Base-by-base conservation (phyloP, 352 stramenopile genomes). In the Globisporangium middletonii region DNA sequence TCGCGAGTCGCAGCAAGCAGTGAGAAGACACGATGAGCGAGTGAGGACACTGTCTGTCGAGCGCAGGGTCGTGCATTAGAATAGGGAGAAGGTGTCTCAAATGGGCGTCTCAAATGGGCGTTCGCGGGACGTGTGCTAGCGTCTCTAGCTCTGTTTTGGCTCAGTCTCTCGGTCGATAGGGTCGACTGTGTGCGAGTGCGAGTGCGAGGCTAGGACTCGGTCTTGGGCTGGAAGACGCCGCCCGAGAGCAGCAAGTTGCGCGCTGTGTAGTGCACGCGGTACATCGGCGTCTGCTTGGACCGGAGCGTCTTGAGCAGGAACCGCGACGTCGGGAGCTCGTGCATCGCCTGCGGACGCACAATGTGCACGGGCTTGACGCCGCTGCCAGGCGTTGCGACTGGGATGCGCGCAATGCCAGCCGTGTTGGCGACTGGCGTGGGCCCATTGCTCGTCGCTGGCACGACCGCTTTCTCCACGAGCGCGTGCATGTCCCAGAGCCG, bases 401-500 rank as follows among this genome's bases (percentile, higher is more conserved):
- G 65, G 63, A 80, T 71, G 33, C 62, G 67, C 57, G 64, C 55
- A 54, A 84, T 60, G 16, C 60, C 55, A 0, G 33, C 49, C 1
- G 60, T 59, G 44, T 37, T 48, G 7, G 60, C 50, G 9, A 71
- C 64, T 42, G 46, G 46, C 1, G 59, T 58, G 0, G 65, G 60
- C 18, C 70, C 7, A 38, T 9, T 38, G 33, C 33, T 38, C 6
- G 6, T 50, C n/a, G 13, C 26, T 13, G 30, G 11, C 11, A 44
- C 16, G 18, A 45, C 50, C 1, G 50, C 33, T 58, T 87, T 83
- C 47, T 87, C 81, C 5, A 62, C 74, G 13, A 90, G 66, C 42
- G 78, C 73, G 51, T 91, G 81, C 84, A 94, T 92, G 72, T 94
- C 82, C 84, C 84, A 94, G 16, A 94, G 63, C 26, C 82, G 75